Evolutionary conservation across 1,284 basidiomycete genomes (phyloP).

Genomic region (Trichosporon inkin): DNA sequence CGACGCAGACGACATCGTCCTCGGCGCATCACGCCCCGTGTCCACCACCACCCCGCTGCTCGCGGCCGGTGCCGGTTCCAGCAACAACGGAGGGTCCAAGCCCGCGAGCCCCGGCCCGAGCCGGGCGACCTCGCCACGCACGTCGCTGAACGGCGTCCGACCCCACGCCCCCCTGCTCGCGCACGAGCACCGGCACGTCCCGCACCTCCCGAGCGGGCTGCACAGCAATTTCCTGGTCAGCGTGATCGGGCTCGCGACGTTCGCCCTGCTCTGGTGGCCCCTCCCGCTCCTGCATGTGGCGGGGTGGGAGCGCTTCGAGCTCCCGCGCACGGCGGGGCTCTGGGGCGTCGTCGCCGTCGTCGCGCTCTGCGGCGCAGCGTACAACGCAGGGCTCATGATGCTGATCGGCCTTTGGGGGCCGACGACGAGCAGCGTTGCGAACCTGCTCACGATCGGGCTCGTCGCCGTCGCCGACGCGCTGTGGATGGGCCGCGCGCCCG

Average conservation of each 20-base stretch:
- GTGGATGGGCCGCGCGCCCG: slow-evolving; percentile 40
- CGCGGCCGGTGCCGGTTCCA: neutral
- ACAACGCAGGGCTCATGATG: slow-evolving; percentile 51
- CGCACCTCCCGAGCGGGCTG: slow-evolving; percentile 40
- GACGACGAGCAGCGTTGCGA: slow-evolving; percentile 47
- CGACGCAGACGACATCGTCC: slow-evolving; percentile 17
- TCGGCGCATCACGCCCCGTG: neutral
- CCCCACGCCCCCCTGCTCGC: neutral
- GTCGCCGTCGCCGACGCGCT: slow-evolving; percentile 47
- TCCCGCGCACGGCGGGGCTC: slow-evolving; percentile 23
- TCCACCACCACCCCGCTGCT: neutral
- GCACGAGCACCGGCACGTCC: slow-evolving; percentile 9
- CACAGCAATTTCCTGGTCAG: slow-evolving; percentile 50
- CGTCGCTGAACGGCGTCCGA: slow-evolving; percentile 5
- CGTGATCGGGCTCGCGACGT: slow-evolving; percentile 45
- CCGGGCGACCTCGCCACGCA: neutral
- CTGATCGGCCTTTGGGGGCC: slow-evolving; percentile 51
- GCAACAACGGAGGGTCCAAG: neutral
- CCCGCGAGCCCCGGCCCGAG: neutral
- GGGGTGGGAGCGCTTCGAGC: slow-evolving; percentile 41
- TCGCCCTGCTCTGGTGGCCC: slow-evolving; percentile 45
- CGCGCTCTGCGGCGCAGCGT: slow-evolving; percentile 40
- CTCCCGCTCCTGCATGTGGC: slow-evolving; percentile 39
- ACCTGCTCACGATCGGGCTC: slow-evolving; percentile 49
- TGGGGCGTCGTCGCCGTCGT: slow-evolving; percentile 35